Conservation (phyloP, 192 early-diverging fungal genomes). For the Fimicolochytrium jonesii region DNA sequence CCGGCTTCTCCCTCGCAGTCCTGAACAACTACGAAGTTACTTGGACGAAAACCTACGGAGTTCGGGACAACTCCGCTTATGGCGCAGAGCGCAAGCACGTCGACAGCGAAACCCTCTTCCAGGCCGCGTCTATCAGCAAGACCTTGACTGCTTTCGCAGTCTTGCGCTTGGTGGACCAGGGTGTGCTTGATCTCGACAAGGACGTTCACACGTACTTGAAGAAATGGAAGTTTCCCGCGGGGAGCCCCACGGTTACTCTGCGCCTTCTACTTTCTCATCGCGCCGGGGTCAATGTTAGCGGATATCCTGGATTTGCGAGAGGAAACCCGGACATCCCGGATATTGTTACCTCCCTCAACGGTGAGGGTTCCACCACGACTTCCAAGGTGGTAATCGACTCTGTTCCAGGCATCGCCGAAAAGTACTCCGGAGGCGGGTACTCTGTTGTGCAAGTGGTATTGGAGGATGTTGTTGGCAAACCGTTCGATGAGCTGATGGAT, state of each 20-base stretch:
- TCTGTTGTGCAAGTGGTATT: slow-evolving; percentile 27
- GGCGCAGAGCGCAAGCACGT: no score
- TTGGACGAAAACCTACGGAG: background rate
- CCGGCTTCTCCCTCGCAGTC: background rate
- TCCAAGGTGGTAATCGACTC: slow-evolving; percentile 16
- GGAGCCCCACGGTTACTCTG: slow-evolving; percentile 20
- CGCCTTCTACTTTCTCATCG: slow-evolving; percentile 30
- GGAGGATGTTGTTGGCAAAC: slow-evolving; percentile 28
- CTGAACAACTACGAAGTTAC: background rate
- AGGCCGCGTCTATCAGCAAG: slow-evolving; percentile 34
- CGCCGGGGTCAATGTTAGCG: slow-evolving; percentile 25
- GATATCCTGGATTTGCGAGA: slow-evolving; percentile 29
- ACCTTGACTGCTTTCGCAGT: slow-evolving; percentile 28
- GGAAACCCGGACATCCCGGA: slow-evolving; percentile 10
- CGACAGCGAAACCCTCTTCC: slow-evolving; percentile 20
- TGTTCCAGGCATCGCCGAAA: slow-evolving; percentile 12
- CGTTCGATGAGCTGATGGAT: slow-evolving; percentile 16
- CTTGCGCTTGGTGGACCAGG: slow-evolving; percentile 28
- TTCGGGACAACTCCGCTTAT: background rate
- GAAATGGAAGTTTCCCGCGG: slow-evolving; percentile 6
- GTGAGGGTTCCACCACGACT: slow-evolving; percentile 13
- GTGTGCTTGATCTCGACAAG: slow-evolving; percentile 31
- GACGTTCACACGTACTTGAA: slow-evolving; percentile 28
- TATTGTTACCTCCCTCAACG: slow-evolving; percentile 10
- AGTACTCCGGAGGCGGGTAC: slow-evolving; percentile 32